phyloP scores from a whole-genome alignment of 352 stramenopile species.

The Pythium scleroteichum region DNA sequence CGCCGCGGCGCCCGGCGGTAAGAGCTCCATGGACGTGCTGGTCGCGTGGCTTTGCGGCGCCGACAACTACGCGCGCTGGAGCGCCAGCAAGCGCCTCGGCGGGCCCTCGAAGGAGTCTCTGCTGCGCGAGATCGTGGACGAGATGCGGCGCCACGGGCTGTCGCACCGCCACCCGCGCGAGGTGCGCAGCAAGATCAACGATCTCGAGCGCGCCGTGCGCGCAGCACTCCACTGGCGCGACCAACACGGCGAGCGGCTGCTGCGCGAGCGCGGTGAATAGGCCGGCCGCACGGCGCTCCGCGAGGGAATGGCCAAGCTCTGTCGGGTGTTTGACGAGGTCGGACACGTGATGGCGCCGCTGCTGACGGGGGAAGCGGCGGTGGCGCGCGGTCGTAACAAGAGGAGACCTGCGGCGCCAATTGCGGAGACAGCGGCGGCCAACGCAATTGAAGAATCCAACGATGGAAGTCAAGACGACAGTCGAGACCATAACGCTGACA shows the following conservation, averaged over 20 bases:
- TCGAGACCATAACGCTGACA: too few relatives aligned
- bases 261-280: neutral
- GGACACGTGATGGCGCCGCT: slow-evolving; percentile 13
- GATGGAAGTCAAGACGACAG: too few relatives aligned
- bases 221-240: slow-evolving; percentile 12
- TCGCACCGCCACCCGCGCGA: slow-evolving; percentile 11
- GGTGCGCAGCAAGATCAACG: slow-evolving; percentile 24
- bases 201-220: slow-evolving; percentile 16
- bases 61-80: slow-evolving; percentile 20
- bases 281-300: neutral
- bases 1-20: neutral
- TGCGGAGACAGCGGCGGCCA: too few relatives aligned
- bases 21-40: slow-evolving; percentile 15
- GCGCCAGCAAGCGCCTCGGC: neutral
- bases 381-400: too few relatives aligned
- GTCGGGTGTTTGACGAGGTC: slow-evolving; percentile 13
- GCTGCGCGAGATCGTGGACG: slow-evolving; percentile 12
- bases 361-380: neutral
- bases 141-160: slow-evolving; percentile 11
- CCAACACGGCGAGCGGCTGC: neutral
- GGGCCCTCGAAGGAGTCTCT: slow-evolving; percentile 12
- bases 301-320: slow-evolving; percentile 8
- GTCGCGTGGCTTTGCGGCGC: slow-evolving; percentile 8
- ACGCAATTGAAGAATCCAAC: too few relatives aligned
- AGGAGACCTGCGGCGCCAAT: neutral